Conservation (phyloP, 495 filamentous ascomycete genomes). For the Patellaria atrata region DNA sequence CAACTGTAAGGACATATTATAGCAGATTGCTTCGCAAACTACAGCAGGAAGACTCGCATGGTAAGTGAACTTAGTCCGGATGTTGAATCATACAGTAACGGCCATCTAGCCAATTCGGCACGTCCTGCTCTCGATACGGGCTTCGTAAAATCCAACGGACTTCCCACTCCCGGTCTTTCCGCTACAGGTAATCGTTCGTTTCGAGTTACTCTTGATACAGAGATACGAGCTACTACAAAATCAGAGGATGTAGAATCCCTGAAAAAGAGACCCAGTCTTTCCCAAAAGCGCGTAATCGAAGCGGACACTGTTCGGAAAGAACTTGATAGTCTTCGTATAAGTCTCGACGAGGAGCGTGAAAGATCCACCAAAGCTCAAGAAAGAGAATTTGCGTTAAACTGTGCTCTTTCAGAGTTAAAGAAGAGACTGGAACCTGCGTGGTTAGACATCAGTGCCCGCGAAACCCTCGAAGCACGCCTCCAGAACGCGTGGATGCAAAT, state of each 20-base stretch:
- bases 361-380: too few species aligned
- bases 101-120: not conserved
- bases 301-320: constrained; percentile 15
- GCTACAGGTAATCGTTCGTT: constrained; percentile 15
- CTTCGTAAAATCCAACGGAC: not conserved
- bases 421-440: not conserved
- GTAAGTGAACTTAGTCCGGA: constrained; percentile 15
- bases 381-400: too few species aligned
- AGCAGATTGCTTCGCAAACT: constrained; percentile 20
- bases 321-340: constrained; percentile 11
- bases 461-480: too few species aligned
- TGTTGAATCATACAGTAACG: not conserved
- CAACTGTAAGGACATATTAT: constrained; percentile 19
- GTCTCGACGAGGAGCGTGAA: too few species aligned
- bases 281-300: constrained; percentile 15
- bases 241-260: constrained; percentile 12
- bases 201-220: constrained; percentile 15
- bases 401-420: constrained; percentile 7
- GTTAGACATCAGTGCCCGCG: not conserved
- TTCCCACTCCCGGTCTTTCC: constrained; percentile 6
- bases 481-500: constrained; percentile 8
- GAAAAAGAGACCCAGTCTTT: constrained; percentile 7
- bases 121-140: not conserved
- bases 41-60: constrained; percentile 15
- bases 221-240: constrained; percentile 8